A percentile compares a stretch with the other conserved stretches of the same genome.
These are phyloP conservation scores for Nemophila menziesii DNA, from an alignment of 257 asterid species.

Conservation along the genomic window DNA sequence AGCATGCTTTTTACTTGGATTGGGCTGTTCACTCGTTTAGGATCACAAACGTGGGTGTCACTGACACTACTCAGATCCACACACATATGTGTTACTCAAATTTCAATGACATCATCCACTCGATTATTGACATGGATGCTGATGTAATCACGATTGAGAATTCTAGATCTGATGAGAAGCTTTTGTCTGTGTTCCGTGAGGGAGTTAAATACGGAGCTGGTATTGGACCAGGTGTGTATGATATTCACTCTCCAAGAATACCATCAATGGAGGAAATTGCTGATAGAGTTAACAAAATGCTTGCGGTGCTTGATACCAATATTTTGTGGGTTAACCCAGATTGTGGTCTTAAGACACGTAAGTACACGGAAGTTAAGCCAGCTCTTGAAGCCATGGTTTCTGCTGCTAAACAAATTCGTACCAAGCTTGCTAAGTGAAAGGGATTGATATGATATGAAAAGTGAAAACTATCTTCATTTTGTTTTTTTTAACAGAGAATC, in stretches of 20 bases:
- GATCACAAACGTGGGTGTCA: slow-evolving; percentile 75
- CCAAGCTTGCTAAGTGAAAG: slow-evolving; percentile 57
- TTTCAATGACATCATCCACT: slow-evolving; percentile 96
- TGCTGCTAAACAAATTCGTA: slow-evolving; percentile 76
- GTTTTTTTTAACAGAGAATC: slow-evolving; percentile 3
- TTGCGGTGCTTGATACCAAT: slow-evolving; percentile 91
- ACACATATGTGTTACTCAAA: slow-evolving; percentile 99
- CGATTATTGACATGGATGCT: slow-evolving; percentile 96
- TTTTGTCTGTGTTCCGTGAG: slow-evolving; percentile 90
- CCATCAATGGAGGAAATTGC: slow-evolving; percentile 85
- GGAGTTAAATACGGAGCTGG: slow-evolving; percentile 97
- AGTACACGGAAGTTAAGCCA: slow-evolving; percentile 79
- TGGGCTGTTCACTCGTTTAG: slow-evolving; percentile 99
- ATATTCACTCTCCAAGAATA: slow-evolving; percentile 95
- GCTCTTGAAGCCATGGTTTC: slow-evolving; percentile 80
- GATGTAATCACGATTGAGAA: slow-evolving; percentile 97
- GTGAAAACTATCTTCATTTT: background rate
- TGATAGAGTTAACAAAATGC: slow-evolving; percentile 89
- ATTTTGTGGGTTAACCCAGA: slow-evolving; percentile 98
- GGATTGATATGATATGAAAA: background rate
- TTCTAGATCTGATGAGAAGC: slow-evolving; percentile 97
- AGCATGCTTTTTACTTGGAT: slow-evolving; percentile 84
- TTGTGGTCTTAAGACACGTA: slow-evolving; percentile 96
- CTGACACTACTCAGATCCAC: slow-evolving; percentile 96
- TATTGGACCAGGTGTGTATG: slow-evolving; percentile 92